phyloP scores from a whole-genome alignment of 2,329 filamentous ascomycete genomes.

The Parasarocladium wereldwijsianum region DNA sequence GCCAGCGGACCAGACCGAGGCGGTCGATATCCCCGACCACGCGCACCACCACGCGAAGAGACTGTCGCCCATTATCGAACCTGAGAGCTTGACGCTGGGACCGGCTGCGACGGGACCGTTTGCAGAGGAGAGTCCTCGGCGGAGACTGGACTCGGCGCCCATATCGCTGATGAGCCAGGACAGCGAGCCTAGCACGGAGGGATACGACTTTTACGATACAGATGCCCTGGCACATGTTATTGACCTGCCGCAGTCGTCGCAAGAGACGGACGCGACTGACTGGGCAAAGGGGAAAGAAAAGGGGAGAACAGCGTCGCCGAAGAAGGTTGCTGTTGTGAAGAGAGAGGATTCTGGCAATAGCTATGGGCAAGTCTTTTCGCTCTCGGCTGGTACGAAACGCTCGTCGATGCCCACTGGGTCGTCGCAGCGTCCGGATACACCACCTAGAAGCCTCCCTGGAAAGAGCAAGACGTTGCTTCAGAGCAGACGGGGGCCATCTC shows the following conservation, averaged over 20 bases:
- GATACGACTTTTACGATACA: slow-evolving; percentile 52
- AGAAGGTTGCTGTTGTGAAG: slow-evolving; percentile 12
- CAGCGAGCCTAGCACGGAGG: slow-evolving; percentile 36
- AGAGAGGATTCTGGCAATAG: slow-evolving; percentile 45
- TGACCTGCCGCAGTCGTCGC: slow-evolving; percentile 26
- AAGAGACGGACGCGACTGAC: not conserved
- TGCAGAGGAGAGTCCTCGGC: slow-evolving; percentile 19
- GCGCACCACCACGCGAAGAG: slow-evolving; percentile 19
- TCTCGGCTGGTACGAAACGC: slow-evolving; percentile 30
- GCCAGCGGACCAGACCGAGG: slow-evolving; percentile 26
- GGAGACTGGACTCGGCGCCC: slow-evolving; percentile 33
- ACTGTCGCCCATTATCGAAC: slow-evolving; percentile 33
- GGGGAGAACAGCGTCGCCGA: slow-evolving; percentile 6
- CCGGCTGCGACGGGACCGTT: slow-evolving; percentile 11
- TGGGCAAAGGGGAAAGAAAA: not conserved
- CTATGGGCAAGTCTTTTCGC: slow-evolving; percentile 42
- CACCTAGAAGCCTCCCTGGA: slow-evolving; percentile 10
- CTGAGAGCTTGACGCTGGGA: slow-evolving; percentile 34
- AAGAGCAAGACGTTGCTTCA: slow-evolving; percentile 12
- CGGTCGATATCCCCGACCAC: slow-evolving; percentile 11
- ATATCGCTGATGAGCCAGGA: slow-evolving; percentile 36
- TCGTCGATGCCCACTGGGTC: slow-evolving; percentile 1
- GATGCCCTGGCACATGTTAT: slow-evolving; percentile 37
- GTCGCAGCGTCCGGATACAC: not conserved
- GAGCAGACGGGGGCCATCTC: slow-evolving; percentile 8